Evolutionary conservation across 2,329 filamentous ascomycete genomes (phyloP).

Genomic region (Fusarium duplospermum): DNA sequence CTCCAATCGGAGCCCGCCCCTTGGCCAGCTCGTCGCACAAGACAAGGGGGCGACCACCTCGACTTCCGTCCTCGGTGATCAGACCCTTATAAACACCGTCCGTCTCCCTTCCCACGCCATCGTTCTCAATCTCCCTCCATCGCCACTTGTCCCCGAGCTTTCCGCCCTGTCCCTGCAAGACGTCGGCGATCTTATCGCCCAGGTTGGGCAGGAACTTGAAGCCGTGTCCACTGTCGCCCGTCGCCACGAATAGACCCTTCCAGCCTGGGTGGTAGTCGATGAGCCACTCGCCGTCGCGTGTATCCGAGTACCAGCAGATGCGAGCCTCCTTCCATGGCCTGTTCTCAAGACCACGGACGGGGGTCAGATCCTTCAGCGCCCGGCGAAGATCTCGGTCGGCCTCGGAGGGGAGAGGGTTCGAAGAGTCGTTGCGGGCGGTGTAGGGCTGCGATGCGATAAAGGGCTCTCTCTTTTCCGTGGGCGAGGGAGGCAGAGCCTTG

Average conservation of each 20-base stretch:
- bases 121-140: constrained; percentile 69
- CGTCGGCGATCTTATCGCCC: constrained; percentile 70
- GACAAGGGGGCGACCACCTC: constrained; percentile 60
- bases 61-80: constrained; percentile 64
- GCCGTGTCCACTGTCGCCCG: constrained; percentile 72
- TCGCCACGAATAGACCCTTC: constrained; percentile 69
- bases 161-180: constrained; percentile 58
- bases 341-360: constrained; percentile 64
- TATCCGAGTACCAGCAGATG: constrained; percentile 83
- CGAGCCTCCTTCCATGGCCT: constrained; percentile 72
- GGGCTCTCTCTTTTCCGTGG: constrained; percentile 39
- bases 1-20: constrained; percentile 31
- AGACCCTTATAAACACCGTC: constrained; percentile 54
- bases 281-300: constrained; percentile 76
- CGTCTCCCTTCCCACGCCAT: constrained; percentile 48
- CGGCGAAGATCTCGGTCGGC: constrained; percentile 70
- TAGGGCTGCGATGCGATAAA: constrained; percentile 52
- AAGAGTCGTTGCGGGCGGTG: constrained; percentile 53
- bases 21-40: constrained; percentile 58
- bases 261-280: constrained; percentile 75
- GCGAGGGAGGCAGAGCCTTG: constrained; percentile 48
- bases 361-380: constrained; percentile 71
- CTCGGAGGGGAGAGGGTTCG: constrained; percentile 66
- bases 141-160: constrained; percentile 69
- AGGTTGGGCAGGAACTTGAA: constrained; percentile 78